Percentiles rank a stretch among this genome's conserved stretches.
Conservation (phyloP, 805 yeast genomes). For the Wickerhamomyces bovis region DNA sequence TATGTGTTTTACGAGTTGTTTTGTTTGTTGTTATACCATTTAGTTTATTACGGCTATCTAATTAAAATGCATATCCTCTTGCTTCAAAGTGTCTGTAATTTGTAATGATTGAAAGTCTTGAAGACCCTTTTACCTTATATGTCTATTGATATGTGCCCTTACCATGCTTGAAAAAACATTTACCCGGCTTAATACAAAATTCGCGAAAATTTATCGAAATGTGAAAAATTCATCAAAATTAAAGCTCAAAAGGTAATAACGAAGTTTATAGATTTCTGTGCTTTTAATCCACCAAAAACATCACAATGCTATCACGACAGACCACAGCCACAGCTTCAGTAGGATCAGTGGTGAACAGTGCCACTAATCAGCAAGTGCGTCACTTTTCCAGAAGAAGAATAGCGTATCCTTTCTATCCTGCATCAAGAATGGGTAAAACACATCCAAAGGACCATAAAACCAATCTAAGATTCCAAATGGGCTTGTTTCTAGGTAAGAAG, state of each 20-base stretch:
- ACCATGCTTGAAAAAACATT: neutral
- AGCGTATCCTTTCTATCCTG: slow-evolving; percentile 50
- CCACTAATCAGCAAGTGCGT: slow-evolving; percentile 30
- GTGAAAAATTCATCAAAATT: neutral
- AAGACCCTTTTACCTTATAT: too few relatives aligned
- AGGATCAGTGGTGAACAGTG: neutral
- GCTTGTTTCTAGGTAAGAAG: slow-evolving; percentile 74
- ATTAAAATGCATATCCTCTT: neutral
- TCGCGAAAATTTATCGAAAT: neutral
- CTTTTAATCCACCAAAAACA: neutral
- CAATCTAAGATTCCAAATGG: slow-evolving; percentile 56
- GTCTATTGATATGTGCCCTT: neutral
- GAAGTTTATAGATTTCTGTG: neutral
- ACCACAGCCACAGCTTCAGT: neutral
- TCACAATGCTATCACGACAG: neutral
- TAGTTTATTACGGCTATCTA: neutral
- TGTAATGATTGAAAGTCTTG: too few relatives aligned
- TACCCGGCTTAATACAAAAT: neutral
- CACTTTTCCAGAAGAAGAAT: slow-evolving; percentile 45
- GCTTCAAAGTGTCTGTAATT: neutral
- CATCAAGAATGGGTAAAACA: slow-evolving; percentile 34
- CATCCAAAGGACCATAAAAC: slow-evolving; percentile 40
- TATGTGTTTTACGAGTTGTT: neutral
- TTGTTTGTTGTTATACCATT: neutral
- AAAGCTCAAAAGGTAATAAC: too few relatives aligned